phyloP scores from a whole-genome alignment of 179 eudicot genomes.

The Patellifolia procumbens region DNA sequence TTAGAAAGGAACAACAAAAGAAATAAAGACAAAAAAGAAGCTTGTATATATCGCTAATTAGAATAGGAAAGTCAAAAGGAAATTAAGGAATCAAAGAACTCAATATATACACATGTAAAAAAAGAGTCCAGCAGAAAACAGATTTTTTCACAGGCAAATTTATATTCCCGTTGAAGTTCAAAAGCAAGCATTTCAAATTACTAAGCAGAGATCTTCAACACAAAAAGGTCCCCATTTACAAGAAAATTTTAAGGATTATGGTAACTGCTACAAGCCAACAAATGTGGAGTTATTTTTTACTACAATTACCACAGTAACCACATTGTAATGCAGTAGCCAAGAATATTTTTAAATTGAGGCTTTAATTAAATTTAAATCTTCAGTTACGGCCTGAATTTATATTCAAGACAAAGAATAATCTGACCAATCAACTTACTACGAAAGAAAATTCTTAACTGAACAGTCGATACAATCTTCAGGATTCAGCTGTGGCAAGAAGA shows the following conservation, averaged over 20 bases:
- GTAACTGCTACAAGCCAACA: not conserved
- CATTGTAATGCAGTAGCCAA: not conserved
- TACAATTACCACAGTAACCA: not conserved
- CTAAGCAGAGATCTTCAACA: not conserved
- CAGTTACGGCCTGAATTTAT: not conserved
- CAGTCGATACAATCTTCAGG: too few relatives aligned
- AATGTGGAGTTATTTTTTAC: not conserved
- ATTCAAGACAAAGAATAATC: not conserved
- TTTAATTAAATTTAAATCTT: not conserved
- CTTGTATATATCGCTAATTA: constrained; percentile 1
- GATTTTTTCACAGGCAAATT: not conserved
- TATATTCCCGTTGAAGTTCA: not conserved
- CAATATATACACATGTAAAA: not conserved
- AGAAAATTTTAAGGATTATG: not conserved
- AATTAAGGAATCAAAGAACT: not conserved
- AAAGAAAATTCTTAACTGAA: too few relatives aligned
- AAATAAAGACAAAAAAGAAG: constrained; percentile 15
- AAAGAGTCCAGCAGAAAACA: not conserved
- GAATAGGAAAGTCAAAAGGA: not conserved
- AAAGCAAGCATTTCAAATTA: not conserved
- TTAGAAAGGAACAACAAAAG: not conserved
- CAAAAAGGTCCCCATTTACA: not conserved
- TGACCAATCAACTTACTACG: not conserved
- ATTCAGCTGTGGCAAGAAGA: too few relatives aligned
- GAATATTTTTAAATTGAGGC: too few relatives aligned